Conservation (phyloP, 2,329 filamentous ascomycete genomes). For the Ilyonectria robusta region DNA sequence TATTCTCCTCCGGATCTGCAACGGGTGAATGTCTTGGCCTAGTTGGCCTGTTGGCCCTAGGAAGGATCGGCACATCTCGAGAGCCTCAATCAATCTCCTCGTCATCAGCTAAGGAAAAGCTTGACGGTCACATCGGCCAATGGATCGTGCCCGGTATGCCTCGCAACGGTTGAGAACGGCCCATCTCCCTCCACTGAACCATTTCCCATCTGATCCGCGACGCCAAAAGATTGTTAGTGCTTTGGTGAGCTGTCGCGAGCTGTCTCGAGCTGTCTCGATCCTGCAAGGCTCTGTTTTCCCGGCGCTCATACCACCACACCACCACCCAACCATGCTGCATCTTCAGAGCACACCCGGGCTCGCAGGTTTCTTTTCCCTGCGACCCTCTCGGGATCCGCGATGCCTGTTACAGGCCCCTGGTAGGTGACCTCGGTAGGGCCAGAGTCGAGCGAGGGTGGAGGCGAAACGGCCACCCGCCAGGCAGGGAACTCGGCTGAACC, state of each 20-base stretch:
- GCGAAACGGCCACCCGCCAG: constrained; percentile 16
- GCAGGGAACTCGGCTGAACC: constrained; percentile 8
- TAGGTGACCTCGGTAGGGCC: background rate
- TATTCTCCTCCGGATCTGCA: constrained; percentile 1
- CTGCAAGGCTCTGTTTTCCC: background rate
- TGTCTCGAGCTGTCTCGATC: background rate
- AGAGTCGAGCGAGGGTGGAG: background rate
- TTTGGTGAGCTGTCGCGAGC: background rate
- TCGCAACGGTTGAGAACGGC: background rate
- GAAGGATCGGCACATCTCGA: constrained; percentile 6
- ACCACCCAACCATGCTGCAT: background rate
- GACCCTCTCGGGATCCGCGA: background rate
- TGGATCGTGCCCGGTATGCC: background rate
- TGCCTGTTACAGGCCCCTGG: background rate
- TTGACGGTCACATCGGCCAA: background rate
- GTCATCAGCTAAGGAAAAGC: constrained; percentile 1
- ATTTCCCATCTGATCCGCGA: background rate
- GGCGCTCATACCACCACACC: background rate
- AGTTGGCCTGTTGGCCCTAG: background rate
- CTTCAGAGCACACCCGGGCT: background rate
- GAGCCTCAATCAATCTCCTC: constrained; percentile 7
- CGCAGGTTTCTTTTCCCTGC: background rate
- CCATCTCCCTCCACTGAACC: background rate
- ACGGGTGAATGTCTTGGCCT: background rate
- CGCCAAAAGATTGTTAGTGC: background rate